Conservation (phyloP, 768 basidiomycete species). For the Trametes cubensis region DNA sequence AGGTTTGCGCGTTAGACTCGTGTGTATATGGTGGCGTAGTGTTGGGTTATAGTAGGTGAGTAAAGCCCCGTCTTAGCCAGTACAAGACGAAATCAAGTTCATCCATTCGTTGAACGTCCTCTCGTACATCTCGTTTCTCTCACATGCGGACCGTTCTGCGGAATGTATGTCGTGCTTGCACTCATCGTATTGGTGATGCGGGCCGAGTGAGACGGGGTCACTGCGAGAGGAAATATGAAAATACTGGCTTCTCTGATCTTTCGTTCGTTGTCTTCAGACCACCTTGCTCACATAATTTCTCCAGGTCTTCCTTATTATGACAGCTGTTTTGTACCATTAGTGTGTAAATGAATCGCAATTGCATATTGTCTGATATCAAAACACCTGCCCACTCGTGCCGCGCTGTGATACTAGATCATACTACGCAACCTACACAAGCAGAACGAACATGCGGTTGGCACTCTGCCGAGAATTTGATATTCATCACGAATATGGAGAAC, state of each 20-base stretch:
- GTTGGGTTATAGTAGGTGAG: slow-evolving; percentile 9
- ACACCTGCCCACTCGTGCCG: too few species aligned
- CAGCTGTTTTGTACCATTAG: not conserved
- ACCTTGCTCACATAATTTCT: not conserved
- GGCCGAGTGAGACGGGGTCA: slow-evolving; percentile 39
- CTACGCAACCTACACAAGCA: too few species aligned
- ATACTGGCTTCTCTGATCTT: slow-evolving; percentile 28
- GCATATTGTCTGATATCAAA: too few species aligned
- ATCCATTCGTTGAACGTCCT: slow-evolving; percentile 80
- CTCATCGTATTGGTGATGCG: slow-evolving; percentile 54
- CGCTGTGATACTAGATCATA: too few species aligned
- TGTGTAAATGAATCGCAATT: too few species aligned
- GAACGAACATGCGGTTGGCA: too few species aligned
- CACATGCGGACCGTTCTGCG: slow-evolving; percentile 41
- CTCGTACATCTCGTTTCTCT: slow-evolving; percentile 36
- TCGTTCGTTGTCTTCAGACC: not conserved
- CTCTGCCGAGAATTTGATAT: too few species aligned
- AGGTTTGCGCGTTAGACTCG: not conserved
- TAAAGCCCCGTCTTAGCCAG: slow-evolving; percentile 6
- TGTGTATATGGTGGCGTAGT: not conserved
- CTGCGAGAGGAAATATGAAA: slow-evolving; percentile 27
- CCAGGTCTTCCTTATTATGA: not conserved
- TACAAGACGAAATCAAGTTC: slow-evolving; percentile 74
- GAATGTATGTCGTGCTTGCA: slow-evolving; percentile 39
- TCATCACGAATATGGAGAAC: too few species aligned